phyloP scores from a whole-genome alignment of 73 alveolate genomes.

The Paramecium tetraurelia region DNA sequence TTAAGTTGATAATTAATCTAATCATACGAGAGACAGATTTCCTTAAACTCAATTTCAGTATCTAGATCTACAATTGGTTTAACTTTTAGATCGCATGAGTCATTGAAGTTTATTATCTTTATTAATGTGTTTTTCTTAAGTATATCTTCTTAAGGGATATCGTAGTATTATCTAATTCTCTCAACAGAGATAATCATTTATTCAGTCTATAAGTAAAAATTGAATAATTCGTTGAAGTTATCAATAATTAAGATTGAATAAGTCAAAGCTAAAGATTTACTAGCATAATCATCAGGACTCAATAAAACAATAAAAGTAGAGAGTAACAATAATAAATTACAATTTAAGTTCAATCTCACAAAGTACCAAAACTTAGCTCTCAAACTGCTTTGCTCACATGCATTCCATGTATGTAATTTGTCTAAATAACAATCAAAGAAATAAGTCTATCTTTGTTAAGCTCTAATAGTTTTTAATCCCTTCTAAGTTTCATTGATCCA shows the following conservation, averaged over 20 bases:
- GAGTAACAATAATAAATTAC: background rate
- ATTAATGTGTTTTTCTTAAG: background rate
- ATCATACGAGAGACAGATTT: conserved; percentile 17
- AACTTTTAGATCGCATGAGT: background rate
- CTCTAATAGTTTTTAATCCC: conserved; percentile 27
- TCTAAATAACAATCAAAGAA: background rate
- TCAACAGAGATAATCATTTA: conserved; percentile 46
- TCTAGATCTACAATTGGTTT: background rate
- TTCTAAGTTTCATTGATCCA: conserved; percentile 22
- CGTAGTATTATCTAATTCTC: background rate
- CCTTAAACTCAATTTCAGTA: conserved; percentile 30
- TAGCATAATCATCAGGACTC: background rate
- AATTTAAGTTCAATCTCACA: conserved; percentile 22
- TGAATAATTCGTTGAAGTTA: background rate
- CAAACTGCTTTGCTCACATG: background rate
- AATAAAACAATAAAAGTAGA: background rate
- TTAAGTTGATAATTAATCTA: background rate
- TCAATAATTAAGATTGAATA: conserved; percentile 15
- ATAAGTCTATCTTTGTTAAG: background rate
- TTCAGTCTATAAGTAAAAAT: background rate
- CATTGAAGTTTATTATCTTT: background rate
- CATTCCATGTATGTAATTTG: background rate
- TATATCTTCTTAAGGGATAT: background rate
- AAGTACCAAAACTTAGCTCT: conserved; percentile 22
- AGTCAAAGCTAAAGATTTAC: background rate